Base-by-base conservation (phyloP, 306 rosid genomes). In the Cicer cuneatum region DNA sequence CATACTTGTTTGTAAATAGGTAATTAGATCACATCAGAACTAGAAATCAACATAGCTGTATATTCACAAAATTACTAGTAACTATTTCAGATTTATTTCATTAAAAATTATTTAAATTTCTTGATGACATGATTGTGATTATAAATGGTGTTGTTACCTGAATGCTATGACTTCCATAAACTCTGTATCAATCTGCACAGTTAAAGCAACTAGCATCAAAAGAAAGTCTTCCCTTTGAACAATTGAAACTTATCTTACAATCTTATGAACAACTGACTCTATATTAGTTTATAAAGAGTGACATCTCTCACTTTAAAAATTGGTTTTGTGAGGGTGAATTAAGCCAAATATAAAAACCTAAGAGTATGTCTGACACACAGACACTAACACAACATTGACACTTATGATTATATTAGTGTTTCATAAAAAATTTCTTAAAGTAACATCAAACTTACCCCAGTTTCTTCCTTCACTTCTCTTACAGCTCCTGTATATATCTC, bases 391-490 rank as follows among this genome's bases (percentile, higher is more conserved):
- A 29, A 3, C 33, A 29, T 29, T 29, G 33, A 29, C 5, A 29
- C 33, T 29, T 29, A 29, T 29, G 5, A 29, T 29, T 3, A 29
- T 29, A 29, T 29, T 5, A 29, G 5, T 29, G 33, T 5, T 29
- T 29, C 33, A 29, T 29, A 29, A 29, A 29, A 3, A 3, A 0
- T 29, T 29, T 29, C 63, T 63, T 56, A 5, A n/a, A 12, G 7
- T 6, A 7, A 37, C 59, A 56, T 46, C 35, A 78, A 69, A 64
- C 83, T 78, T 77, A 94, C 98, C 76, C 97, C 98, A 0, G 98
- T 94, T 91, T 94, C 98, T 69, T 94, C 98, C 86, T 91, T 83
- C 63, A 94, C 98, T 88, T 94, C 98, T 86, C 98, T 94, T 57
- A 92, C 76, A 37, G 89, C 96, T 73, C 98, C 98, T n/a, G 89